Conservation (phyloP, 106 monocot genomes). For the Alisma plantagoaquatica region DNA sequence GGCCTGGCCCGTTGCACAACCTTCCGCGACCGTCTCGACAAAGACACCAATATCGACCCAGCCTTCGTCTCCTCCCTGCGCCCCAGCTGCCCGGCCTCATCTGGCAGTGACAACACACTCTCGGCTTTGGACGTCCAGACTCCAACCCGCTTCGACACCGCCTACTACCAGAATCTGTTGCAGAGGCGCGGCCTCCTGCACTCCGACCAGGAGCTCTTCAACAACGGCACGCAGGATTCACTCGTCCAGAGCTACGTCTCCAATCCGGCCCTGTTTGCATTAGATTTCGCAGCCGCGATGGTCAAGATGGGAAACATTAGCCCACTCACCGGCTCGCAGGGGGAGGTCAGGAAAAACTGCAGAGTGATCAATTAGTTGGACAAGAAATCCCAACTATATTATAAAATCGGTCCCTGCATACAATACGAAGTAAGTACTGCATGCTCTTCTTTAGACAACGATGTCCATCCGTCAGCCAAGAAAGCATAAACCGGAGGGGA, state of each 20-base stretch:
- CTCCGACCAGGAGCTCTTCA: constrained; percentile 21
- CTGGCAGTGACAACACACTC: constrained; percentile 3
- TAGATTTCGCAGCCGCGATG: constrained; percentile 18
- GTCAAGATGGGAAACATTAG: constrained; percentile 16
- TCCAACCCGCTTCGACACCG: constrained; percentile 10
- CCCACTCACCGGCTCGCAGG: constrained; percentile 14
- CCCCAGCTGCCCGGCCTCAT: constrained; percentile 3
- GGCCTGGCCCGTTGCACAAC: constrained; percentile 14
- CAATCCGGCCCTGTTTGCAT: background rate
- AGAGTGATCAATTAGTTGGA: constrained; percentile 13
- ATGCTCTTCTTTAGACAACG: no score
- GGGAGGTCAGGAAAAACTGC: constrained; percentile 23
- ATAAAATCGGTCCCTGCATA: no score
- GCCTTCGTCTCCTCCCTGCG: constrained; percentile 4
- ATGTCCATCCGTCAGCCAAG: no score
- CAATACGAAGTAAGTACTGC: no score
- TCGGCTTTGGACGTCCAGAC: constrained; percentile 13
- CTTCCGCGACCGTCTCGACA: constrained; percentile 16
- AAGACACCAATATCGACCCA: constrained; percentile 18
- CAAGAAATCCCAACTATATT: no score
- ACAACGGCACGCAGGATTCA: constrained; percentile 8
- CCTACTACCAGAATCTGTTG: constrained; percentile 13
- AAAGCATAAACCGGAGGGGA: no score
- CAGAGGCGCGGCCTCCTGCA: constrained; percentile 10
- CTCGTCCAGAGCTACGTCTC: constrained; percentile 9